A percentile compares a stretch with the other conserved stretches of the same genome.
phyloP scores from a whole-genome alignment of 139 green algal genomes.

The Ettlia oleoabundans region DNA sequence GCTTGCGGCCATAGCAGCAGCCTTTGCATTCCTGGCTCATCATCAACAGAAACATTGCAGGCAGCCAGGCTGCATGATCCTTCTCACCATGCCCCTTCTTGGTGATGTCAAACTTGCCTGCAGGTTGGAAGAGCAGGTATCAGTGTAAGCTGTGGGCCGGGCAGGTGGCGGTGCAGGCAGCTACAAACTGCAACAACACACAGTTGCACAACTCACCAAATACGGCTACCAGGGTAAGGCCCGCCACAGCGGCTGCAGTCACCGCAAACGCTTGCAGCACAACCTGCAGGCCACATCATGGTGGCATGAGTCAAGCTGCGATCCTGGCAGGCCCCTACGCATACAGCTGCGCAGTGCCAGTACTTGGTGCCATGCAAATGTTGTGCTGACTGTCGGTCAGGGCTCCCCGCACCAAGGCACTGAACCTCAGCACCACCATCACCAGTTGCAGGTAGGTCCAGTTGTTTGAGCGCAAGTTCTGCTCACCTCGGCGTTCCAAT shows the following conservation, averaged over 20 bases:
- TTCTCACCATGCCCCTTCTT: constrained; percentile 46
- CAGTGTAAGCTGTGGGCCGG: no score
- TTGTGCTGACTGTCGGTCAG: no score
- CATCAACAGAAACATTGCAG: neutral
- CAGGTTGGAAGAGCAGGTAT: neutral
- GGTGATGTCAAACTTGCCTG: constrained; percentile 61
- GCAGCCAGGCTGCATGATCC: neutral
- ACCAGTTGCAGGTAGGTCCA: no score
- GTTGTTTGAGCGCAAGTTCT: no score
- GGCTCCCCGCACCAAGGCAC: neutral
- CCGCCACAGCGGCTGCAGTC: constrained; percentile 32
- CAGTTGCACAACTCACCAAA: constrained; percentile 40
- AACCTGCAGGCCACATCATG: neutral
- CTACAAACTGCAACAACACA: neutral
- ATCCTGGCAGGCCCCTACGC: neutral
- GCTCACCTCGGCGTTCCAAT: constrained; percentile 45
- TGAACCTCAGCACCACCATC: no score
- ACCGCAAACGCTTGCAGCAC: constrained; percentile 50
- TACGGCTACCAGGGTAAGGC: constrained; percentile 45
- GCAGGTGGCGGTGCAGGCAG: no score
- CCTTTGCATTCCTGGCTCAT: neutral
- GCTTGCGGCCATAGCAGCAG: neutral
- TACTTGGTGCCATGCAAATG: neutral
- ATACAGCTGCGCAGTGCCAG: neutral
- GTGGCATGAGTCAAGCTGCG: neutral